Evolutionary conservation across 176 grass and related monocot genomes (phyloP).

Genomic region (Rhynchospora breviuscula): DNA sequence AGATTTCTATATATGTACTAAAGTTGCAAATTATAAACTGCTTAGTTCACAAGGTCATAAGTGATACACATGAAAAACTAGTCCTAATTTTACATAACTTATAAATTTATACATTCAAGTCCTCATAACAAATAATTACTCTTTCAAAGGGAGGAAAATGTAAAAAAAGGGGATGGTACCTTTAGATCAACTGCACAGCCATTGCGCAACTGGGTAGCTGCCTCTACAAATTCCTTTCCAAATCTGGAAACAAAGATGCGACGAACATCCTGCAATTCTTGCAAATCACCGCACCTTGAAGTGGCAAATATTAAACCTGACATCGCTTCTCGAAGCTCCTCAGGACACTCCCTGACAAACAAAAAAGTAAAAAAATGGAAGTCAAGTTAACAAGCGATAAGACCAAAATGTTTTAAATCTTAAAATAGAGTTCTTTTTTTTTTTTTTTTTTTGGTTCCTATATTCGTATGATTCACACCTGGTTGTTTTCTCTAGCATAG

Average conservation of each 20-base stretch:
- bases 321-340: constrained; percentile 79
- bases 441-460: neutral
- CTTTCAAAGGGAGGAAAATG: neutral
- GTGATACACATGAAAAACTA: neutral
- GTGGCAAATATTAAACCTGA: constrained; percentile 60
- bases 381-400: neutral
- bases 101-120: neutral
- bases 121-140: neutral
- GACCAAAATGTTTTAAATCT: neutral
- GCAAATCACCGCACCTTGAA: constrained; percentile 60
- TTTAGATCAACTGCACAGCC: constrained; percentile 56
- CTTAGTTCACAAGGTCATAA: neutral
- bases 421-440: neutral
- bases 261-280: constrained; percentile 64
- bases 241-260: constrained; percentile 47
- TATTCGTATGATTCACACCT: constrained; percentile 18
- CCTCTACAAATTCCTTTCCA: constrained; percentile 52
- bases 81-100: neutral
- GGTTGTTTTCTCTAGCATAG: constrained; percentile 40
- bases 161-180: constrained; percentile 21
- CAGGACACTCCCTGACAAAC: constrained; percentile 45
- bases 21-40: too few relatives aligned
- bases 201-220: constrained; percentile 43
- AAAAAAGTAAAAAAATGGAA: neutral
- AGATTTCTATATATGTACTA: neutral